Evolutionary conservation across 140 eudicot genomes (phyloP).

Genomic region (Flaveria floridana): DNA sequence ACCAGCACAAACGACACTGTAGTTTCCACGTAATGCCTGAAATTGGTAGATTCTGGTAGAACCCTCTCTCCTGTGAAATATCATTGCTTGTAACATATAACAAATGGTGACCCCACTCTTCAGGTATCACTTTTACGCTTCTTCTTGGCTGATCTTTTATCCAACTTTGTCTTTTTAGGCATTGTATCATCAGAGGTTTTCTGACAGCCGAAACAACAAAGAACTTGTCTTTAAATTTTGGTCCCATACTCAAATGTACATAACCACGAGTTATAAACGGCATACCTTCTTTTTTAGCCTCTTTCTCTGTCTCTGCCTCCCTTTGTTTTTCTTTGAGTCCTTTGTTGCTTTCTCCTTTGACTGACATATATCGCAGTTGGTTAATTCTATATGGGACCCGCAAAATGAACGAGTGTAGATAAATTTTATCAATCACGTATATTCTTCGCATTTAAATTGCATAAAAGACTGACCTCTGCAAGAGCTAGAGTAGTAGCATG

Average conservation of each 20-base stretch:
- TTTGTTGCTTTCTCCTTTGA: slow-evolving; percentile 32
- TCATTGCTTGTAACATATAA: not conserved
- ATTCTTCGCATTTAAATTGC: slow-evolving; percentile 1
- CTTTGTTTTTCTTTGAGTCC: slow-evolving; percentile 50
- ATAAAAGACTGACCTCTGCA: slow-evolving; percentile 47
- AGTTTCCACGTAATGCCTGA: not conserved
- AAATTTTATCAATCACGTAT: not conserved
- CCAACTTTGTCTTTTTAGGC: not conserved
- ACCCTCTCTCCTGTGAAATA: slow-evolving; percentile 23
- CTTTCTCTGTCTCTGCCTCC: slow-evolving; percentile 59
- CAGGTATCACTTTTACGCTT: slow-evolving; percentile 31
- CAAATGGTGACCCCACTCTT: not conserved
- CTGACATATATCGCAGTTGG: not conserved
- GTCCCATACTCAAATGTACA: not conserved
- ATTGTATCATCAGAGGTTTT: slow-evolving; percentile 17
- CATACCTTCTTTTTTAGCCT: slow-evolving; percentile 57
- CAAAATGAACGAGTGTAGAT: not conserved
- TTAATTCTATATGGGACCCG: slow-evolving; percentile 4
- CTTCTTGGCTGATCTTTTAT: slow-evolving; percentile 36
- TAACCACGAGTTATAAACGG: not conserved
- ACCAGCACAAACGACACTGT: slow-evolving; percentile 13
- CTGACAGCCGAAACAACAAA: slow-evolving; percentile 20
- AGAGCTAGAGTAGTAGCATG: slow-evolving; percentile 52
- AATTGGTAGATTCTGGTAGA: not conserved
- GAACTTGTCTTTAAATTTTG: not conserved